These are phyloP conservation scores for Flaveria sonorensis DNA, from an alignment of 129 eudicot species.

Conservation along the genomic window DNA sequence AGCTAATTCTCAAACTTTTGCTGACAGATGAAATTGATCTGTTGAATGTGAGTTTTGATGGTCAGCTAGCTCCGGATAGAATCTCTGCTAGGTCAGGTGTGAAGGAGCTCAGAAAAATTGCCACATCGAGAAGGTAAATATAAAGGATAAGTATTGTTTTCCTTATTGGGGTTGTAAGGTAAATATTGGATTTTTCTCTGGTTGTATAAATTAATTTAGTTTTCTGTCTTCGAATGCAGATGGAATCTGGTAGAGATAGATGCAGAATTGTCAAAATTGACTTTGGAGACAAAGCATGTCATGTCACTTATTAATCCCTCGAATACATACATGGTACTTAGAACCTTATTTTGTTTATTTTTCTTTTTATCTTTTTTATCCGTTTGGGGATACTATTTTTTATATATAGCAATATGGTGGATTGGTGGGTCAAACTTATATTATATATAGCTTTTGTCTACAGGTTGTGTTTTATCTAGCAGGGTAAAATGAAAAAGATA, in stretches of 20 bases:
- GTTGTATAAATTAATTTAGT: slow-evolving; percentile 8
- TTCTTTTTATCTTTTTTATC: not conserved
- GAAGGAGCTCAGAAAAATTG: slow-evolving; percentile 64
- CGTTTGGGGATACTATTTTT: not conserved
- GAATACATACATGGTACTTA: slow-evolving; percentile 90
- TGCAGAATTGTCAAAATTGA: slow-evolving; percentile 72
- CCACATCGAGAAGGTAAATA: slow-evolving; percentile 68
- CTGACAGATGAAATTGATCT: slow-evolving; percentile 85
- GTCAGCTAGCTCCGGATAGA: slow-evolving; percentile 90
- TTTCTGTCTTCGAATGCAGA: slow-evolving; percentile 45
- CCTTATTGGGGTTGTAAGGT: not conserved
- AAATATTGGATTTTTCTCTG: not conserved
- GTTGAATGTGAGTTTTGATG: slow-evolving; percentile 97
- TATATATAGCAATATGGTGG: not conserved
- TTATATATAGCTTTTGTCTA: not conserved
- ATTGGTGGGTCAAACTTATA: slow-evolving; percentile 14
- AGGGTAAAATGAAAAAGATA: not conserved
- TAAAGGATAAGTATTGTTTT: not conserved
- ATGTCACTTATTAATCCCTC: slow-evolving; percentile 89
- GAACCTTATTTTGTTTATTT: not conserved
- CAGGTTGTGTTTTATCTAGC: not conserved
- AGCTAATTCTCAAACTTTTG: slow-evolving; percentile 22
- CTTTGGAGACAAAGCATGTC: slow-evolving; percentile 82
- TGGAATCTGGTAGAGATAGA: slow-evolving; percentile 98
- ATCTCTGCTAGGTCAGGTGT: slow-evolving; percentile 83